Percentiles rank a stretch among this genome's conserved stretches.
phyloP scores from a whole-genome alignment of 2,329 filamentous ascomycete genomes.

The Monilinia fructicola region DNA sequence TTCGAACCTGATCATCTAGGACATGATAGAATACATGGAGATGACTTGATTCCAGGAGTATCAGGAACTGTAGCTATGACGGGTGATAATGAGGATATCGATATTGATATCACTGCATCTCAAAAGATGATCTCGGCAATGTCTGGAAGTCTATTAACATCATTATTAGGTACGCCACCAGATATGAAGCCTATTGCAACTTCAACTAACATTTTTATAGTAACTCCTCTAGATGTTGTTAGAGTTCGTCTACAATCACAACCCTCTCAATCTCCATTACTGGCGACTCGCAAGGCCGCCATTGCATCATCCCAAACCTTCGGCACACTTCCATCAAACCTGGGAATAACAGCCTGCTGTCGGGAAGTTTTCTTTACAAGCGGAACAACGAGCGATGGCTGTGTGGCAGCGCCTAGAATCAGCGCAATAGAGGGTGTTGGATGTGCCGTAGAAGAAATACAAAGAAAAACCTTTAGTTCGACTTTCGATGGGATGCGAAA shows the following conservation, averaged over 20 bases:
- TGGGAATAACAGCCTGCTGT: constrained; percentile 93
- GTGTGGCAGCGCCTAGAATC: constrained; percentile 43
- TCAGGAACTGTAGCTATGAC: constrained; percentile 37
- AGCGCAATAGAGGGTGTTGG: constrained; percentile 43
- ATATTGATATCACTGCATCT: constrained; percentile 69
- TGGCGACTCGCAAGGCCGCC: constrained; percentile 55
- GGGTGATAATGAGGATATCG: constrained; percentile 42
- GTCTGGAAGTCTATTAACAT: constrained; percentile 85
- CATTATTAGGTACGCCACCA: constrained; percentile 68
- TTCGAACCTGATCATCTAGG: constrained; percentile 27
- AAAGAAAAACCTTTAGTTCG: constrained; percentile 80
- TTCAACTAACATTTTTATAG: constrained; percentile 47
- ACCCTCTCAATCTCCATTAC: constrained; percentile 51
- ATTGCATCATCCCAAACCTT: constrained; percentile 54
- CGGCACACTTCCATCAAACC: constrained; percentile 72
- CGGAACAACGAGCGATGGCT: constrained; percentile 65
- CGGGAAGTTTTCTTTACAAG: constrained; percentile 96
- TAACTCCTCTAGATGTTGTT: constrained; percentile 94
- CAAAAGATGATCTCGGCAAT: constrained; percentile 97
- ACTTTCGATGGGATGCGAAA: constrained; percentile 91
- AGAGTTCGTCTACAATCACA: constrained; percentile 93
- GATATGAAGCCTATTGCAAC: constrained; percentile 6
- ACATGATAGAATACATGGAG: constrained; percentile 38
- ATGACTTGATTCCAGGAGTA: constrained; percentile 35
- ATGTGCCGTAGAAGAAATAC: constrained; percentile 85